phyloP scores from a whole-genome alignment of 306 rosid genomes.

The Oxytropis ochrocephala region DNA sequence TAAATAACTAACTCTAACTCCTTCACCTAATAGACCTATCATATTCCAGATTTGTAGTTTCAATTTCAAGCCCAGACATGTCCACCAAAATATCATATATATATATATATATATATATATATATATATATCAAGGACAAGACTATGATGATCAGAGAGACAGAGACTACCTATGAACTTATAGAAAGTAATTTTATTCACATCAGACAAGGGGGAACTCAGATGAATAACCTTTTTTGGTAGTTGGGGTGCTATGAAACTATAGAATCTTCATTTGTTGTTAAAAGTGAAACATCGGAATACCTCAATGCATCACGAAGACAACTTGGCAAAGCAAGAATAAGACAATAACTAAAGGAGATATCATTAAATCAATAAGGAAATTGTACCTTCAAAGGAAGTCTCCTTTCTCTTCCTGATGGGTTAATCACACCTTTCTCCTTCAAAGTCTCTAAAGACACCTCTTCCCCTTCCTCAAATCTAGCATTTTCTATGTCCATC shows the following conservation, averaged over 20 bases:
- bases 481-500: constrained; percentile 72
- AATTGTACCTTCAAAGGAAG: constrained; percentile 82
- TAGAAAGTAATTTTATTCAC: constrained; percentile 3
- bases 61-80: constrained; percentile 9
- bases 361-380: constrained; percentile 3
- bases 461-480: constrained; percentile 87
- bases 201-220: background rate
- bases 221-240: background rate
- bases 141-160: too few species aligned
- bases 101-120: too few species aligned
- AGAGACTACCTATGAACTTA: background rate
- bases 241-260: background rate
- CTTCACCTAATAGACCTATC: background rate
- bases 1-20: background rate
- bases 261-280: background rate
- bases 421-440: constrained; percentile 75
- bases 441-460: constrained; percentile 73
- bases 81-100: background rate
- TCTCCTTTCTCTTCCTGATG: constrained; percentile 87
- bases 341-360: constrained; percentile 1
- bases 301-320: background rate
- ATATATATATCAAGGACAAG: background rate
- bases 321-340: background rate
- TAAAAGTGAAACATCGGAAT: background rate
- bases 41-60: background rate